phyloP scores from a whole-genome alignment of 1,284 basidiomycete genomes.

The Irpex lacteus region DNA sequence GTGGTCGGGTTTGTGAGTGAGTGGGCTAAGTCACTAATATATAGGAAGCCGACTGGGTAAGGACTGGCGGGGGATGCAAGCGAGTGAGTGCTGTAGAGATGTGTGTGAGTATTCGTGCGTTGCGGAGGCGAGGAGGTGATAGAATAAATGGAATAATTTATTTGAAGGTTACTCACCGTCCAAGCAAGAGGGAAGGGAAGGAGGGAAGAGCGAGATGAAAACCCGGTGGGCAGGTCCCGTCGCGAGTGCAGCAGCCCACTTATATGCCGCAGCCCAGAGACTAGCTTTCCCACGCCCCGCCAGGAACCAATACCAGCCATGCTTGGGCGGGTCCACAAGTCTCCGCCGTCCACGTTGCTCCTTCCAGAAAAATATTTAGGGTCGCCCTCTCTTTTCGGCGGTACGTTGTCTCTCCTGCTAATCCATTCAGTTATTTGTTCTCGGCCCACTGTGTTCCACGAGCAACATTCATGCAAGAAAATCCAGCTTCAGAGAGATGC shows the following conservation, averaged over 20 bases:
- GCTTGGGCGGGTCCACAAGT: too few relatives aligned
- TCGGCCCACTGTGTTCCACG: too few relatives aligned
- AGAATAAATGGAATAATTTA: slow-evolving; percentile 1
- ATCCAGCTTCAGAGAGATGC: background rate
- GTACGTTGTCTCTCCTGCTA: background rate
- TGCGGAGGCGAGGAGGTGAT: slow-evolving; percentile 8
- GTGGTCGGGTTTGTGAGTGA: slow-evolving; percentile 11
- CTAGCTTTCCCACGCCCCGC: slow-evolving; percentile 8
- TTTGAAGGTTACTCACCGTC: slow-evolving; percentile 23
- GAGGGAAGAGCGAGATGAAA: slow-evolving; percentile 23
- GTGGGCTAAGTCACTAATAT: slow-evolving; percentile 3
- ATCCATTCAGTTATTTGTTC: background rate
- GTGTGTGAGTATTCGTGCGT: slow-evolving; percentile 7
- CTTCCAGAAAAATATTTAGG: background rate
- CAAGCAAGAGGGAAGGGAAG: slow-evolving; percentile 24
- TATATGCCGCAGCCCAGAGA: background rate
- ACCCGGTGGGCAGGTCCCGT: slow-evolving; percentile 22
- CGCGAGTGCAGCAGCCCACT: slow-evolving; percentile 6
- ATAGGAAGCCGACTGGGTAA: slow-evolving; percentile 18
- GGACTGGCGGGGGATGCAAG: slow-evolving; percentile 18
- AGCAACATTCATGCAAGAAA: too few relatives aligned
- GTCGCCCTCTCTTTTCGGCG: background rate
- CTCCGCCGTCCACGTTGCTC: background rate
- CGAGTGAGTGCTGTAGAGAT: slow-evolving; percentile 24
- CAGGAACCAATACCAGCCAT: background rate